A percentile compares a stretch with the other conserved stretches of the same genome.
Conservation (phyloP, 768 basidiomycete species). For the Tricholomella constricta region DNA sequence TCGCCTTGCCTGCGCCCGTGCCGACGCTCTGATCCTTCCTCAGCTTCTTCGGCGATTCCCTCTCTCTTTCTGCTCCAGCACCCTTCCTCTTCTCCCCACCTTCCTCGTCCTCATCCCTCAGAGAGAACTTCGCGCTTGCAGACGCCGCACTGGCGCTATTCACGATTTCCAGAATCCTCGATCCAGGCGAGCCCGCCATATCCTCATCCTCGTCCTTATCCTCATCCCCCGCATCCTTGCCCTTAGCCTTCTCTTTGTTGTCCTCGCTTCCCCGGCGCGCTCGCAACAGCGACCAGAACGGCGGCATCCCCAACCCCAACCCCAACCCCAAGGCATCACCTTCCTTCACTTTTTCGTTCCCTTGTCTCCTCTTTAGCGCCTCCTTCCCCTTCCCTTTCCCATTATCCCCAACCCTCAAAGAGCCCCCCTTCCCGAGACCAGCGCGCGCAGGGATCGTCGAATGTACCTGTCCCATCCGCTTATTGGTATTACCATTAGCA, state of each 20-base stretch:
- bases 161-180: slow-evolving; percentile 15
- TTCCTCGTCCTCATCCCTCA: neutral
- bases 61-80: too few relatives aligned
- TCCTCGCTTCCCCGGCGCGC: too few relatives aligned
- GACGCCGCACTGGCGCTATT: slow-evolving; percentile 10
- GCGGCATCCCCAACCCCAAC: neutral
- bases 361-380: too few relatives aligned
- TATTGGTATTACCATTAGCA: slow-evolving; percentile 19
- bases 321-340: neutral
- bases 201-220: neutral
- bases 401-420: neutral
- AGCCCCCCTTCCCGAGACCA: neutral
- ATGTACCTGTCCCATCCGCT: slow-evolving; percentile 1
- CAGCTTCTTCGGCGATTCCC: too few relatives aligned
- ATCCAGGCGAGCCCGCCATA: slow-evolving; percentile 4
- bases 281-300: neutral
- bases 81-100: neutral
- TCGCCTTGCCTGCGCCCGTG: too few relatives aligned
- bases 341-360: neutral
- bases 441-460: slow-evolving; percentile 4
- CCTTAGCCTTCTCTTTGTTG: neutral
- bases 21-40: neutral
- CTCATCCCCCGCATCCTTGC: neutral
- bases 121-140: neutral
- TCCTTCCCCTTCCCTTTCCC: slow-evolving; percentile 11